phyloP scores from a whole-genome alignment of 352 stramenopile species.

The Pythium dissotocum region DNA sequence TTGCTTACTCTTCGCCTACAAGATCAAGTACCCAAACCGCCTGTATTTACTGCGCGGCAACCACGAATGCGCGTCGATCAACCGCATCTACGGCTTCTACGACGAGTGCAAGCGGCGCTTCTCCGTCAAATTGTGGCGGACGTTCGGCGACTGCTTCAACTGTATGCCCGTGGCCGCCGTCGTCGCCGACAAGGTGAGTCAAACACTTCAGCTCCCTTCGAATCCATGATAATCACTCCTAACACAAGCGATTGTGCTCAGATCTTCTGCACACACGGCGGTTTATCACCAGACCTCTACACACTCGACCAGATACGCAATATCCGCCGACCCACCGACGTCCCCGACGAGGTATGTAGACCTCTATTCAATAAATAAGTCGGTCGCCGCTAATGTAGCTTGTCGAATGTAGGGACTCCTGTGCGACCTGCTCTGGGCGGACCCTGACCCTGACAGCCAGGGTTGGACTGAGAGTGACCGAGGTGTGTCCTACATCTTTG shows the following conservation, averaged over 20 bases:
- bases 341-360: slow-evolving; percentile 67
- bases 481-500: slow-evolving; percentile 99
- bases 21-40: slow-evolving; percentile 98
- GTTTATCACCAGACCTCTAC: slow-evolving; percentile 93
- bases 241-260: not conserved
- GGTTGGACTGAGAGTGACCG: slow-evolving; percentile 97
- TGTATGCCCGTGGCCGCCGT: slow-evolving; percentile 96
- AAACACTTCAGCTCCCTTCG: too few relatives aligned
- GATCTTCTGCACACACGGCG: slow-evolving; percentile 98
- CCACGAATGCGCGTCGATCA: slow-evolving; percentile 98
- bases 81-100: slow-evolving; percentile 99
- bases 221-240: too few relatives aligned
- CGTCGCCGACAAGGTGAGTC: slow-evolving; percentile 91
- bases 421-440: slow-evolving; percentile 88
- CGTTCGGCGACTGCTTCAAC: slow-evolving; percentile 98
- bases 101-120: slow-evolving; percentile 97
- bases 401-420: slow-evolving; percentile 45
- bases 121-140: slow-evolving; percentile 92
- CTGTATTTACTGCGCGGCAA: slow-evolving; percentile 98
- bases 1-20: slow-evolving; percentile 97
- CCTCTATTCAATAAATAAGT: too few relatives aligned
- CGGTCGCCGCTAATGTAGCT: not conserved
- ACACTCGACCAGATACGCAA: slow-evolving; percentile 96
- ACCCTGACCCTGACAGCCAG: slow-evolving; percentile 83
- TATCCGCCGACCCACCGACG: slow-evolving; percentile 80